phyloP scores from a whole-genome alignment of 163 green algal species.

The Scenedesmus sp. region DNA sequence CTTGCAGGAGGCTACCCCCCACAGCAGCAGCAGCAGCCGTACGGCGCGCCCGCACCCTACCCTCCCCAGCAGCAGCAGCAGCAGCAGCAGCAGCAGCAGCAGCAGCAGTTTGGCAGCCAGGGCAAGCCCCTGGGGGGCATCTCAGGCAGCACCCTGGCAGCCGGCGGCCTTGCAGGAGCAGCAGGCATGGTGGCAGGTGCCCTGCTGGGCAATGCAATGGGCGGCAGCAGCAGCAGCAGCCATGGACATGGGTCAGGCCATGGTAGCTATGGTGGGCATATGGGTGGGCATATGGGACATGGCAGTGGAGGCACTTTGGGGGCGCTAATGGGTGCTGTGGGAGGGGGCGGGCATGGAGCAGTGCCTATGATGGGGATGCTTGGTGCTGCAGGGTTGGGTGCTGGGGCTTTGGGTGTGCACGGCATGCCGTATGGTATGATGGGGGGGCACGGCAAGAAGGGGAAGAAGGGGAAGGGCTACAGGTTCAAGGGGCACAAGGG shows the following conservation, averaged over 20 bases:
- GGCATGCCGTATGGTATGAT: slow-evolving; percentile 33
- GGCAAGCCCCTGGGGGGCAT: background rate
- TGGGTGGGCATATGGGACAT: background rate
- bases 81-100: background rate
- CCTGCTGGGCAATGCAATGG: background rate
- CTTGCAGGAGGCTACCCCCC: background rate
- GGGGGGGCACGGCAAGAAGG: slow-evolving; percentile 1
- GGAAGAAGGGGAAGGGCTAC: slow-evolving; percentile 25
- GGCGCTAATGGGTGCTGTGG: background rate
- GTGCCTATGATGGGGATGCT: background rate
- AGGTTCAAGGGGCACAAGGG: slow-evolving; percentile 24
- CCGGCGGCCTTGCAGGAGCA: background rate
- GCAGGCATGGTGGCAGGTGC: background rate
- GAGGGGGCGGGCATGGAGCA: too few relatives aligned
- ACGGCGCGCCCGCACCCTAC: too few relatives aligned
- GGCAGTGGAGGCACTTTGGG: background rate
- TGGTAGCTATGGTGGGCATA: background rate
- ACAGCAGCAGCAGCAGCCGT: too few relatives aligned
- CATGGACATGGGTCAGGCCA: background rate
- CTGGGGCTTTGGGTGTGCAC: background rate
- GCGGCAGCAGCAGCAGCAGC: too few relatives aligned
- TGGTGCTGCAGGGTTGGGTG: background rate
- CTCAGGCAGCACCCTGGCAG: background rate
- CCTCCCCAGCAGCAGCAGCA: background rate
- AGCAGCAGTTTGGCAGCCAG: background rate